Evolutionary conservation across 2,329 filamentous ascomycete genomes (phyloP).

Genomic region (Dothiorella sarmentorum): DNA sequence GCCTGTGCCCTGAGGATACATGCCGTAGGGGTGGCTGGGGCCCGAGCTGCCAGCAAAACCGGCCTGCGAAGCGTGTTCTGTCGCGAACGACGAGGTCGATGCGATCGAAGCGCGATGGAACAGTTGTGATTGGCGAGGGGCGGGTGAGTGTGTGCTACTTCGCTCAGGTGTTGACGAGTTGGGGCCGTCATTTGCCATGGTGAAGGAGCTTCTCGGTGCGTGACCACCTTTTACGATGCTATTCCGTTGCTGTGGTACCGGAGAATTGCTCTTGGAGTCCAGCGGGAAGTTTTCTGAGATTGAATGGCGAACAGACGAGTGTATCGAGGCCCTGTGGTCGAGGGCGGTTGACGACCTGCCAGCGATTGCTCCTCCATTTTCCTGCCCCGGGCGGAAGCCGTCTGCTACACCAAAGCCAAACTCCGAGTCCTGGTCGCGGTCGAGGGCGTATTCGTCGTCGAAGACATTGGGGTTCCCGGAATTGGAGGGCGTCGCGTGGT

Average conservation of each 20-base stretch:
- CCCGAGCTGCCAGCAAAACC: conserved; percentile 64
- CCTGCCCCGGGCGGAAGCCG: conserved; percentile 42
- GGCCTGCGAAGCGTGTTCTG: conserved; percentile 50
- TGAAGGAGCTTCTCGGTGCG: conserved; percentile 22
- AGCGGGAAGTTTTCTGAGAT: conserved; percentile 15
- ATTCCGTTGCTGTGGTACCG: conserved; percentile 27
- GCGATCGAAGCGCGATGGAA: conserved; percentile 37
- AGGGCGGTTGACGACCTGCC: conserved; percentile 10
- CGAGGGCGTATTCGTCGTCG: conserved; percentile 47
- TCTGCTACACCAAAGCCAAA: conserved; percentile 44
- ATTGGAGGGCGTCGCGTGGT: conserved; percentile 28
- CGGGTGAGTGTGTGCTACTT: conserved; percentile 27
- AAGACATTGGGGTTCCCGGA: conserved; percentile 43
- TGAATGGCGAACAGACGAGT: conserved; percentile 20
- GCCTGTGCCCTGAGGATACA: conserved; percentile 72
- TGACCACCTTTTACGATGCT: conserved; percentile 35
- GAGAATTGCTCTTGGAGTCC: conserved; percentile 1
- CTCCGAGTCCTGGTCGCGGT: conserved; percentile 37
- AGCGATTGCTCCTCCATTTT: conserved; percentile 22
- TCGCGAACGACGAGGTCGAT: conserved; percentile 41
- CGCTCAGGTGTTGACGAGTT: conserved; percentile 19
- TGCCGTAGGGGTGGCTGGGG: conserved; percentile 78
- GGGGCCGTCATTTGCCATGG: conserved; percentile 23
- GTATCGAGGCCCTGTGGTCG: conserved; percentile 21
- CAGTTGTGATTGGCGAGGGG: conserved; percentile 20